Evolutionary conservation across 352 stramenopile genomes (phyloP), one percentile per base, ranked within the genome.

Genomic region (Globisporangium orthogonon): DNA sequence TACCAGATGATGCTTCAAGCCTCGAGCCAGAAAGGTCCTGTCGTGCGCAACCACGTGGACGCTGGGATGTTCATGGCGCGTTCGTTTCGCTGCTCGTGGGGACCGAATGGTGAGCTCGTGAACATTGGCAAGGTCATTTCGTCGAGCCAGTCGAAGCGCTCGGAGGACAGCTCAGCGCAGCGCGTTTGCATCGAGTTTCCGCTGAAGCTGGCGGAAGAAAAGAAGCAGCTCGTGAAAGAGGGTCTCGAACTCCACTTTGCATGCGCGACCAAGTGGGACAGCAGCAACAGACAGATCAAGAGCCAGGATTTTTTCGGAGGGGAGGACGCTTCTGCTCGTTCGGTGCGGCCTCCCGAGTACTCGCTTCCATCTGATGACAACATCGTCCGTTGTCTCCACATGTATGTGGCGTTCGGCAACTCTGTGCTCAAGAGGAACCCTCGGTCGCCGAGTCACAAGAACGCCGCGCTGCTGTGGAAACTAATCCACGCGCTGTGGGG

Each of bases 81-180:
- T 14, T 91, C 83, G 46, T 91, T 91, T 72, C 81, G 83, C 18
- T 90, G 82, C 47, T 89, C 79, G 7, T 94, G 81, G 79, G 83
- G 83, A 1, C 83, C 83, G 28, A 86, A 88, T 31, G 83, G 83
- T 2, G 75, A 89, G 44, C 53, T 94, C 1, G 74, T 90, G 45
- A 88, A 90, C 60, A 55, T 84, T 7, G 76, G 70, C 52, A 80
- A 71, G 30, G 54, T 81, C 14, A 57, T 69, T 50, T 72, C 77
- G 4, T 66, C 55, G 28, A 45, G 49, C 7, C 58, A 14, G 44
- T 49, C 69, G 18, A 60, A 61, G 23, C 58, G 35, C 7, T 54
- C 67, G 29, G 48, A 65, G 7, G 60, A 74, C 35, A 66, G 57
- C 11, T 49, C 56, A 11, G 50, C 54, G 17, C 62, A 61, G 43